Evolutionary conservation across 108 stramenopile species (phyloP), one percentile per base, ranked within the genome.

Genomic region (Fragilaria radians): DNA sequence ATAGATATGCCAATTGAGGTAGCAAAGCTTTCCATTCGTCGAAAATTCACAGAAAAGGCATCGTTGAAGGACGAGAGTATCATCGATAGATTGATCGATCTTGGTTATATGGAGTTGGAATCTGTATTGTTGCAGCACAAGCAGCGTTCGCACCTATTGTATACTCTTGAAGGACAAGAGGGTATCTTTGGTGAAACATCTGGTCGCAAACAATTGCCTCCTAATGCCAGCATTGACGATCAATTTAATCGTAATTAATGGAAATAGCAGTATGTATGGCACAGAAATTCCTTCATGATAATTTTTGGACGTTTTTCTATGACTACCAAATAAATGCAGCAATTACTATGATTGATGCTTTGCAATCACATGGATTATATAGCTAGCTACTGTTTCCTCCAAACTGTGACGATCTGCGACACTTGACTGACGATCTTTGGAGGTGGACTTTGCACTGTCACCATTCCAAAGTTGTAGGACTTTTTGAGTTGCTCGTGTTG

Each of bases 111-210:
- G 70, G 81, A 83, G 22, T 63, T 95, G 60, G 91, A 95, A 70
- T 89, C 90, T 63, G 86, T 86, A 25, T 61, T 95, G 70, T 61
- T 95, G 72, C 94, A 95, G 61, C 87, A 93, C 74, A 95, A 93
- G 66, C 95, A 95, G 65, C 85, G 85, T 64, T 49, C 77, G 5
- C 95, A 95, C 57, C 73, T 95, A 60, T 73, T 91, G 79, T 73
- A 80, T 52, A 75, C 78, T 49, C 76, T 95, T 33, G 85, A 91
- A 47, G 89, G 83, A 34, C 75, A 80, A 61, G 76, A 71, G 28
- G 60, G 69, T 29, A 65, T 55, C 4, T 67, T 68, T 46, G 87
- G 84, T 46, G 80, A n/a, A n/a, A n/a, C n/a, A n/a, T n/a, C 79
- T 22, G 72, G 77, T 46, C 74, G 87, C 48, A 89, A 89, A 67